These are phyloP conservation scores for Termitomyces sp. DNA, from an alignment of 768 basidiomycete species.

Conservation along the genomic window DNA sequence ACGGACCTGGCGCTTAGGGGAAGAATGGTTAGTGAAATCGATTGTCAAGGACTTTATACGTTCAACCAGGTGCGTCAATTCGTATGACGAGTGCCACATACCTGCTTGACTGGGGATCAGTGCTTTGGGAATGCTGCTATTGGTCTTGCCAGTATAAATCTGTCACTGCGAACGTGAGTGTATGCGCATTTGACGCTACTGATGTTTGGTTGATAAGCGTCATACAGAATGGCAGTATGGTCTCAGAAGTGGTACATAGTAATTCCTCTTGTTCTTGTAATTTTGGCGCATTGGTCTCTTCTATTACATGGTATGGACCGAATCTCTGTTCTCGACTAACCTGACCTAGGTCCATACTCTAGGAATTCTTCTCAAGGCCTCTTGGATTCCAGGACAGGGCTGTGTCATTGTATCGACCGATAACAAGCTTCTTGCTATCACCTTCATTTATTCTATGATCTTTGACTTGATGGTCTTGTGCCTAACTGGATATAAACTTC, in stretches of 20 bases:
- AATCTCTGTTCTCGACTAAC: neutral
- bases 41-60: conserved; percentile 67
- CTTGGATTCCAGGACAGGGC: conserved; percentile 41
- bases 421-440: conserved; percentile 53
- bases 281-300: conserved; percentile 69
- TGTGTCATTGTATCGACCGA: conserved; percentile 59
- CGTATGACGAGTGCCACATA: neutral
- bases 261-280: conserved; percentile 45
- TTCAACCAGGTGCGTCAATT: conserved; percentile 45
- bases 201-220: neutral
- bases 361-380: conserved; percentile 59
- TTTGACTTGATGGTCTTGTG: conserved; percentile 63
- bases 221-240: conserved; percentile 64
- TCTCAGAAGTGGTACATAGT: conserved; percentile 51
- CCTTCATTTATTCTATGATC: conserved; percentile 71
- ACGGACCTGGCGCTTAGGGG: conserved; percentile 1
- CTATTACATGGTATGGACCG: conserved; percentile 51
- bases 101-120: conserved; percentile 16
- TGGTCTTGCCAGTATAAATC: conserved; percentile 67
- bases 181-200: neutral
- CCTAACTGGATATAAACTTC: conserved; percentile 58
- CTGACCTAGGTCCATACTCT: neutral
- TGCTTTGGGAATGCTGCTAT: conserved; percentile 60
- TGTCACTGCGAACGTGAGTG: conserved; percentile 61
- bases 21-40: conserved; percentile 31